Base-by-base conservation (phyloP, 2,329 filamentous ascomycete species). In the Plenodomus lindquistii region DNA sequence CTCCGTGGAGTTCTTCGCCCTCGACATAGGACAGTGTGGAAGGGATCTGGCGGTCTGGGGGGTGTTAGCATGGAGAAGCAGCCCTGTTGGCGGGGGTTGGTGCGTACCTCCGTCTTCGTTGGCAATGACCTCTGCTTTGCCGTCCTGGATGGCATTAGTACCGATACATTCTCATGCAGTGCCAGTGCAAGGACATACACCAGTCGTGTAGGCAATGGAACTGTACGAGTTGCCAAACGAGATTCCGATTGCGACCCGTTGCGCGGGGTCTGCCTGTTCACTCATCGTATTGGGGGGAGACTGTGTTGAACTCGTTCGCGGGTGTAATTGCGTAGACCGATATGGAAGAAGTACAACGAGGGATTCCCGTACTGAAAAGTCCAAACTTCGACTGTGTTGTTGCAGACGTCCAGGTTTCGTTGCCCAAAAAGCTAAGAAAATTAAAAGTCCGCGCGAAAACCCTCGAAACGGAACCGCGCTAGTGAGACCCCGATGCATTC, bases 211-310 rank as follows among this genome's bases (percentile, higher is more conserved):
- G 65, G 93, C 93, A 77, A 99, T 97, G 52, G 91, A 97, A 79
- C 91, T 95, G 85, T 96, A 96, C 54, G 91, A 92, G 81, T 97
- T 99, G 77, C 94, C 94, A 81, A 97, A 97, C 62, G 92, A 89
- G 72, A 99, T 91, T 73, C 94, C 94, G 77, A 99, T 97, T 72
- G 88, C 90, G 67, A 81, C 80, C 66, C 82, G 77, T 73, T 82
- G 79, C 65, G 69, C 73, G 69, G 72, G 73, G 63, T 67, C 73
- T 68, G 73, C 75, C 72, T 77, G 81, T 75, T 65, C 77, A 71
- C 74, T 81, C 78, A 78, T 84, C 22, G 47, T 51, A 44, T 46
- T 45, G 44, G 57, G 40, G 47, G 48, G 36, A 24, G 29, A 51
- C 31, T 31, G 27, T 31, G 11, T 15, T 31, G 6, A 13, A 15